Percentiles rank a stretch among this genome's conserved stretches.
Evolutionary conservation across 2,329 filamentous ascomycete genomes (phyloP).

Genomic region (Exserohilum rostratum): DNA sequence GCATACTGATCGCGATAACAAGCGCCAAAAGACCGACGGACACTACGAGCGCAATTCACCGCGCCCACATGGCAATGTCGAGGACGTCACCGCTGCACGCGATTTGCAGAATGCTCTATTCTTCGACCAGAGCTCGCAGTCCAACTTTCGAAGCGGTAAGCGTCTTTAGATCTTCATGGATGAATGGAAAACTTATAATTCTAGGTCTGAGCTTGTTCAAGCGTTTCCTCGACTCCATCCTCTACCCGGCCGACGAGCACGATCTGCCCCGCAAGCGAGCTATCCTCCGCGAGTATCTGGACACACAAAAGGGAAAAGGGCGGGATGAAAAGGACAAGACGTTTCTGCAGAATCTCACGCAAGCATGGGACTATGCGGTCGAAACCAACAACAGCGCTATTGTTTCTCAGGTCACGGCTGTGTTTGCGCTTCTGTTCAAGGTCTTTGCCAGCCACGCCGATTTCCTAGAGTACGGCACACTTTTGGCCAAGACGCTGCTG

Average conservation of each 20-base stretch:
- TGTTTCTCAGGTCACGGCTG: slow-evolving; percentile 79
- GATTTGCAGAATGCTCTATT: slow-evolving; percentile 46
- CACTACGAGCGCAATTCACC: slow-evolving; percentile 34
- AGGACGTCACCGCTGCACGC: slow-evolving; percentile 42
- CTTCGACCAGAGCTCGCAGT: slow-evolving; percentile 45
- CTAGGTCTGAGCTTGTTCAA: slow-evolving; percentile 73
- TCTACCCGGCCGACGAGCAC: slow-evolving; percentile 61
- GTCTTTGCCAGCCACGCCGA: slow-evolving; percentile 76
- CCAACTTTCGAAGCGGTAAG: slow-evolving; percentile 40
- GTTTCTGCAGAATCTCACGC: slow-evolving; percentile 79
- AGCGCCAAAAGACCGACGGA: slow-evolving; percentile 41
- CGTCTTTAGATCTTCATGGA: too few relatives aligned
- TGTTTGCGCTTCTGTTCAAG: slow-evolving; percentile 80
- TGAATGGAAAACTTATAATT: slow-evolving; percentile 14
- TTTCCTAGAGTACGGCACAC: slow-evolving; percentile 74
- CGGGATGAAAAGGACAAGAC: slow-evolving; percentile 63
- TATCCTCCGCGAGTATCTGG: slow-evolving; percentile 74
- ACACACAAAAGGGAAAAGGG: slow-evolving; percentile 59
- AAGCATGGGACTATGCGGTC: slow-evolving; percentile 84
- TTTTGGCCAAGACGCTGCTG: slow-evolving; percentile 80
- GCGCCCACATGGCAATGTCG: slow-evolving; percentile 25
- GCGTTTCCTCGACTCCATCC: slow-evolving; percentile 67
- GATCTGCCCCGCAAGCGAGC: slow-evolving; percentile 56
- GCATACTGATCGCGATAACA: slow-evolving; percentile 31
- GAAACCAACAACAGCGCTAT: slow-evolving; percentile 81